Conservation (phyloP, 805 yeast species). For the Grigorovia yakushimaensis region DNA sequence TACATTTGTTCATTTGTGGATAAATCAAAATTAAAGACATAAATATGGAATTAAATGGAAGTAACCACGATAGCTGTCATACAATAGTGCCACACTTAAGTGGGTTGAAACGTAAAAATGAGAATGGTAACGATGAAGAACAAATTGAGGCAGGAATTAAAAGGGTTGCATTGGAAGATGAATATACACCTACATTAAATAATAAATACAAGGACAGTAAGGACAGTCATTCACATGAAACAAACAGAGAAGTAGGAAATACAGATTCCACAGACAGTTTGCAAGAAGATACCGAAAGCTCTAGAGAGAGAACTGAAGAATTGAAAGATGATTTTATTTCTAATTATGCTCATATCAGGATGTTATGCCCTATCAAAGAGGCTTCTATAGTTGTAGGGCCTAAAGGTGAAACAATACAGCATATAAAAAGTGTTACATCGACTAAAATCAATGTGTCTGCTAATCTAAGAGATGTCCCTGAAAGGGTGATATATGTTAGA, state of each 20-base stretch:
- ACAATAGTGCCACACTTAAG: slow-evolving; percentile 11
- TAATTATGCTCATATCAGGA: slow-evolving; percentile 56
- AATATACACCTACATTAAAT: slow-evolving; percentile 10
- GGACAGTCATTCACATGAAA: not conserved
- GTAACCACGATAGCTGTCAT: not conserved
- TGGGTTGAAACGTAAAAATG: slow-evolving; percentile 57
- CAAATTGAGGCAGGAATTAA: slow-evolving; percentile 44
- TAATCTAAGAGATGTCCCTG: slow-evolving; percentile 60
- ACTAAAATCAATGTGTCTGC: slow-evolving; percentile 66
- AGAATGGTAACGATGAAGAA: slow-evolving; percentile 36
- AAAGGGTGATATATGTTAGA: slow-evolving; percentile 61
- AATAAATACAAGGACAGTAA: slow-evolving; percentile 7
- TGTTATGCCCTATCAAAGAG: slow-evolving; percentile 67
- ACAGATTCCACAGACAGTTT: not conserved
- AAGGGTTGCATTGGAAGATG: slow-evolving; percentile 55
- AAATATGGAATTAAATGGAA: not conserved
- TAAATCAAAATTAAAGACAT: not conserved
- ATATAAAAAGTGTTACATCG: slow-evolving; percentile 50
- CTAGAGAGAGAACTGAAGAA: not conserved
- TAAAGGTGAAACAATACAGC: slow-evolving; percentile 65
- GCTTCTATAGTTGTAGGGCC: slow-evolving; percentile 71
- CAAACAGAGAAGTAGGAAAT: not conserved
- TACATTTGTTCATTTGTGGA: not conserved
- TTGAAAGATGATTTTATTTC: slow-evolving; percentile 2
- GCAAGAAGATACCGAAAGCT: slow-evolving; percentile 5